Conservation (phyloP, 169 alveolate species). For the Plasmodium coatneyi region DNA sequence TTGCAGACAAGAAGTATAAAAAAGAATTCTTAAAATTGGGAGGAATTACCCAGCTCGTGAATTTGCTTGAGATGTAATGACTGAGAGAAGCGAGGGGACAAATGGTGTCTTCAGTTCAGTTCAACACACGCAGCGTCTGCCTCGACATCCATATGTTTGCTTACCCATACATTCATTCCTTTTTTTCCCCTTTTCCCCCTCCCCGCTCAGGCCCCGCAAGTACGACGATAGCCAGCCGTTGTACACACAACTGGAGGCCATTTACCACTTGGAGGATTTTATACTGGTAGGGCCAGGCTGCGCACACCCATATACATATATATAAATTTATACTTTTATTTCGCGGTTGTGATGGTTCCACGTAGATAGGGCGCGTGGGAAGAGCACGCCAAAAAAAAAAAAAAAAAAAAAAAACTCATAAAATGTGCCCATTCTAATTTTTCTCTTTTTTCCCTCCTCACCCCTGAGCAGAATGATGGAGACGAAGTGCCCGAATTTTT, state of each 20-base stretch:
- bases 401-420: neutral
- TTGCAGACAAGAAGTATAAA: constrained; percentile 85
- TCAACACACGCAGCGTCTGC: neutral
- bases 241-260: constrained; percentile 91
- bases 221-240: constrained; percentile 84
- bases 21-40: constrained; percentile 89
- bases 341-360: neutral
- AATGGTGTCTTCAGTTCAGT: neutral
- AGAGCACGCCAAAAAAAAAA: neutral
- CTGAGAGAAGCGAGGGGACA: neutral
- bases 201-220: constrained; percentile 71
- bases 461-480: constrained; percentile 73
- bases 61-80: constrained; percentile 77
- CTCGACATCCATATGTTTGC: neutral
- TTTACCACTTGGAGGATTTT: constrained; percentile 91
- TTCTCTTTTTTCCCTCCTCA: neutral
- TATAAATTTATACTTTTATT: neutral
- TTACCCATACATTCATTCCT: neutral
- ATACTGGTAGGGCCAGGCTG: constrained; percentile 84
- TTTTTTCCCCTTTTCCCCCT: constrained; percentile 1
- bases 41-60: constrained; percentile 87
- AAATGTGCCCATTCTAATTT: neutral
- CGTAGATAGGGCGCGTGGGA: neutral
- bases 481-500: constrained; percentile 85
- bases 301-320: neutral